Percentiles rank a stretch among this genome's conserved stretches.
These are phyloP conservation scores for Pluteus cervinus DNA, from an alignment of 768 basidiomycete species.

Conservation along the genomic window DNA sequence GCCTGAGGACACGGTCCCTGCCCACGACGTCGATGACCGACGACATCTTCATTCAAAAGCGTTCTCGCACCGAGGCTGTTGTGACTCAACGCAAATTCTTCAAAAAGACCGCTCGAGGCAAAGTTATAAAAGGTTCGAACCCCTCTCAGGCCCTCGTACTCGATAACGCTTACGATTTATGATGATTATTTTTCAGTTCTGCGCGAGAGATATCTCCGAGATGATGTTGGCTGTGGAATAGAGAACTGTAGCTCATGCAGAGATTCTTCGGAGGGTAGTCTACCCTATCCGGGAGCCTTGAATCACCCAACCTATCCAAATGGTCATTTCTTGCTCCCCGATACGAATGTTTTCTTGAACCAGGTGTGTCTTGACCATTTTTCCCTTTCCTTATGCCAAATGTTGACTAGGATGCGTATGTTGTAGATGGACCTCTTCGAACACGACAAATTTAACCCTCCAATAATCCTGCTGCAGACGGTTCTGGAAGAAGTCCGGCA, in stretches of 20 bases:
- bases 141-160: neutral
- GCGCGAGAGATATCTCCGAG: conserved; percentile 88
- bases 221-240: conserved; percentile 88
- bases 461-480: conserved; percentile 90
- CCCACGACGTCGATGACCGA: too few relatives aligned
- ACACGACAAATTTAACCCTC: conserved; percentile 64
- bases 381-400: neutral
- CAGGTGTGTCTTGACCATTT: conserved; percentile 62
- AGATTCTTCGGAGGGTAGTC: conserved; percentile 28
- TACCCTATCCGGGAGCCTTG: conserved; percentile 56
- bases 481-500: conserved; percentile 96
- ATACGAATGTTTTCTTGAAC: conserved; percentile 91
- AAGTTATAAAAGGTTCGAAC: conserved; percentile 82
- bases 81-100: conserved; percentile 88
- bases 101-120: conserved; percentile 92
- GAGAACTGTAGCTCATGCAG: conserved; percentile 60
- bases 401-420: conserved; percentile 2
- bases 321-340: conserved; percentile 83
- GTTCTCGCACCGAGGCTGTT: conserved; percentile 63
- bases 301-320: conserved; percentile 50
- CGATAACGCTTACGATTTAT: conserved; percentile 2
- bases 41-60: conserved; percentile 71
- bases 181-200: conserved; percentile 67
- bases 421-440: conserved; percentile 92
- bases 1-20: too few relatives aligned